Evolutionary conservation across 768 basidiomycete genomes (phyloP).

Genomic region (Termitomyces heimii): DNA sequence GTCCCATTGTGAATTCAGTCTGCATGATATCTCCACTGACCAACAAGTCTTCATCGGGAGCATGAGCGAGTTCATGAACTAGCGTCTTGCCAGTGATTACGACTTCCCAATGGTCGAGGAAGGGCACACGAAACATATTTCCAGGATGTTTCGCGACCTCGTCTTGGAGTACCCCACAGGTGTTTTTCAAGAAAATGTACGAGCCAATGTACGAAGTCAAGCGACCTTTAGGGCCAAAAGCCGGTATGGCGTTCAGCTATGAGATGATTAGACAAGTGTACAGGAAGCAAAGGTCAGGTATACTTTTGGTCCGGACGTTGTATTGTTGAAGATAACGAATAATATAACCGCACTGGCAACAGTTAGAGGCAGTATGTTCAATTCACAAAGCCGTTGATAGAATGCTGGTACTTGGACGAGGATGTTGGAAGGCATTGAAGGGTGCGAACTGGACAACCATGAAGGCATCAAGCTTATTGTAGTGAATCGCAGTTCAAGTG

Average conservation of each 20-base stretch:
- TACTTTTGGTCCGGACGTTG: not conserved
- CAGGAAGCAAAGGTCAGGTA: not conserved
- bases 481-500: too few relatives aligned
- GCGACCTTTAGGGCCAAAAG: not conserved
- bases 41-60: not conserved
- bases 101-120: conserved; percentile 5
- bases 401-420: too few relatives aligned
- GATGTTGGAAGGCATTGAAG: too few relatives aligned
- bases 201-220: conserved; percentile 3
- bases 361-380: not conserved
- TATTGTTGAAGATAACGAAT: not conserved
- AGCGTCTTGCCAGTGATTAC: not conserved
- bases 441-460: too few relatives aligned
- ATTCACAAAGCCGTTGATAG: too few relatives aligned
- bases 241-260: conserved; percentile 1
- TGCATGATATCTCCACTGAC: conserved; percentile 1
- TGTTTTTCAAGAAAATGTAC: not conserved
- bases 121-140: conserved; percentile 1
- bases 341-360: not conserved
- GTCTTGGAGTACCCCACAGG: not conserved
- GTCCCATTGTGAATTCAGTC: conserved; percentile 4
- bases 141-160: not conserved
- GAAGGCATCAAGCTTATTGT: too few relatives aligned
- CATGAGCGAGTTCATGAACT: conserved; percentile 1
- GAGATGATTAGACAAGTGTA: not conserved